These are phyloP conservation scores for Metarhizium anisopliae DNA, from an alignment of 2,329 filamentous ascomycete species.

Conservation along the genomic window DNA sequence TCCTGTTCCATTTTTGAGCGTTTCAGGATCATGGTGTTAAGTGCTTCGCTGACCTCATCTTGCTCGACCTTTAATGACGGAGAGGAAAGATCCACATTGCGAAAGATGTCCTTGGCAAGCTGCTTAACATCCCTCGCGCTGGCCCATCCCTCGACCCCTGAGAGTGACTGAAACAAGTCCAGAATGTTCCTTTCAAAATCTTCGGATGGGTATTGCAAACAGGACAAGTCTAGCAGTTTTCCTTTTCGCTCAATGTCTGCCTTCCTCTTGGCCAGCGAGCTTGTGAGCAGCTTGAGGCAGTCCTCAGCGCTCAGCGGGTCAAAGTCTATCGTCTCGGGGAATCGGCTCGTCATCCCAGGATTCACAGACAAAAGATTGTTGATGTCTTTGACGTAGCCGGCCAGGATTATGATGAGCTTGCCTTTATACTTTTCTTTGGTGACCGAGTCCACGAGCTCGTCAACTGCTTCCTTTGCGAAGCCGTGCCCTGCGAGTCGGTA, in stretches of 20 bases:
- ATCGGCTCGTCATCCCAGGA: constrained; percentile 54
- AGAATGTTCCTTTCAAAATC: constrained; percentile 8
- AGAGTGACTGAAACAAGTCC: constrained; percentile 29
- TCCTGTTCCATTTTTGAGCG: neutral
- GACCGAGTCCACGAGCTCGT: constrained; percentile 42
- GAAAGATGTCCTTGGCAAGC: constrained; percentile 42
- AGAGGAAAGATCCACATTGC: constrained; percentile 13
- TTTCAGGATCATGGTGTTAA: constrained; percentile 15
- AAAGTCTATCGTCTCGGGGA: constrained; percentile 54
- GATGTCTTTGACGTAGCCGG: constrained; percentile 60
- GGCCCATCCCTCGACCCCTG: constrained; percentile 43
- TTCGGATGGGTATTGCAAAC: constrained; percentile 12
- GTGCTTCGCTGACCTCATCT: constrained; percentile 3
- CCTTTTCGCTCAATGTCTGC: constrained; percentile 8
- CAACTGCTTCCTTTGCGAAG: constrained; percentile 49
- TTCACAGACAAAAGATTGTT: constrained; percentile 53
- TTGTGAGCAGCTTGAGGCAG: constrained; percentile 27
- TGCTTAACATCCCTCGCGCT: constrained; percentile 54
- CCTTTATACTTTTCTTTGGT: constrained; percentile 47
- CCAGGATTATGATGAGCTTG: constrained; percentile 58
- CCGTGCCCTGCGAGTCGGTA: constrained; percentile 50
- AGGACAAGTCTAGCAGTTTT: constrained; percentile 15
- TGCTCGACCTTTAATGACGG: constrained; percentile 12
- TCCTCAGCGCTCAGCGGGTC: constrained; percentile 29
- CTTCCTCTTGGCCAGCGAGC: constrained; percentile 29